phyloP scores from a whole-genome alignment of 768 basidiomycete genomes.

The Russula dissimulans region DNA sequence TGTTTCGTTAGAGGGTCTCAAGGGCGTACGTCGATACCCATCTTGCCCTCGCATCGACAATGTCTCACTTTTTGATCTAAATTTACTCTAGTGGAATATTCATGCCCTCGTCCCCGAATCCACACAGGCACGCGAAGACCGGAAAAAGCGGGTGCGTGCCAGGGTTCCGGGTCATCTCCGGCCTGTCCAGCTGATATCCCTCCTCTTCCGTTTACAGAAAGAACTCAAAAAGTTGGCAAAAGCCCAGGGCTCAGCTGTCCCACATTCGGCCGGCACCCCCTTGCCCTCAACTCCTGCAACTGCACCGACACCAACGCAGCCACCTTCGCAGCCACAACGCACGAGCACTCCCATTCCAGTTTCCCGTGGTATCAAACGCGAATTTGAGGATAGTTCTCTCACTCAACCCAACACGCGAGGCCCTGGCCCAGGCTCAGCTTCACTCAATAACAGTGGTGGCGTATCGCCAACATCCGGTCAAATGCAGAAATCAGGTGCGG shows the following conservation, averaged over 20 bases:
- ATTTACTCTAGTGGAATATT: slow-evolving; percentile 18
- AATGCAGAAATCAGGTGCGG: not conserved
- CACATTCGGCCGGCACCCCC: slow-evolving; percentile 6
- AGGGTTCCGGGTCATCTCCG: not conserved
- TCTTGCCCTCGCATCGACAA: not conserved
- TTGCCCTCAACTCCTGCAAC: slow-evolving; percentile 5
- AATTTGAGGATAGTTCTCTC: slow-evolving; percentile 12
- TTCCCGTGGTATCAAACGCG: slow-evolving; percentile 19
- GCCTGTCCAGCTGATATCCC: not conserved
- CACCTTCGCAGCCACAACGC: slow-evolving; percentile 13
- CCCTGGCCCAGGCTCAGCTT: not conserved
- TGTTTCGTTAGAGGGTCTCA: slow-evolving; percentile 20
- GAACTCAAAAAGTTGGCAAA: slow-evolving; percentile 21
- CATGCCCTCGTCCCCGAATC: slow-evolving; percentile 21
- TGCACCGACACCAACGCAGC: slow-evolving; percentile 1
- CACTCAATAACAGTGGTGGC: not conserved
- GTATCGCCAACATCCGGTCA: slow-evolving; percentile 1
- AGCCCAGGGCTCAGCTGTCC: slow-evolving; percentile 10
- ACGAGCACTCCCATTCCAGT: slow-evolving; percentile 13
- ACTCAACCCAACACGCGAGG: slow-evolving; percentile 11
- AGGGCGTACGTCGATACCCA: slow-evolving; percentile 12
- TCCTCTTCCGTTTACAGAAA: slow-evolving; percentile 9
- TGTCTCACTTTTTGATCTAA: not conserved
- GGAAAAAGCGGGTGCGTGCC: slow-evolving; percentile 20
- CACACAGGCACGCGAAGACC: slow-evolving; percentile 20